phyloP scores from a whole-genome alignment of 768 basidiomycete genomes.

The Termitomyces sp. region DNA sequence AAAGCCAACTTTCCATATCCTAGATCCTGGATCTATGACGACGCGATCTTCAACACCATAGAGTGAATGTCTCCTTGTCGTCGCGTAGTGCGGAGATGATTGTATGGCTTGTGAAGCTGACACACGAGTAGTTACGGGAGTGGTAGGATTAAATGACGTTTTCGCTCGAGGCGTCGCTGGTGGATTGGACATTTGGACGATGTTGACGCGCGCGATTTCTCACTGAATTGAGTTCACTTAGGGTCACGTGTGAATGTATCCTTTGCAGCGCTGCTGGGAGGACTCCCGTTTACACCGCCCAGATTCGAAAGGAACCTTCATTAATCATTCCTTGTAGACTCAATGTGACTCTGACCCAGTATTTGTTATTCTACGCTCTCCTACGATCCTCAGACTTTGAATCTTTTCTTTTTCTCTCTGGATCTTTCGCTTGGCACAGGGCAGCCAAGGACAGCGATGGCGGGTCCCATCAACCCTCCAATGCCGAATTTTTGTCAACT shows the following conservation, averaged over 20 bases:
- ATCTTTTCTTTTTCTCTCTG: not conserved
- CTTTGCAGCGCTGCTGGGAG: too few species aligned
- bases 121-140: constrained; percentile 54
- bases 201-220: not conserved
- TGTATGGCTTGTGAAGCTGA: constrained; percentile 44
- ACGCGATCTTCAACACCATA: constrained; percentile 97
- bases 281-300: too few species aligned
- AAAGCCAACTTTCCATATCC: constrained; percentile 96
- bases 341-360: not conserved
- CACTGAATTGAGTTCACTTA: not conserved
- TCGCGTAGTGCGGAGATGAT: constrained; percentile 78
- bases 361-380: not conserved
- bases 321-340: not conserved
- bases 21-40: constrained; percentile 90
- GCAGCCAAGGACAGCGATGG: too few species aligned
- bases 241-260: not conserved
- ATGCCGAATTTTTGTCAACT: too few species aligned
- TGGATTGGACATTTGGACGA: constrained; percentile 25
- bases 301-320: not conserved
- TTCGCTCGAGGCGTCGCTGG: constrained; percentile 38
- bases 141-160: constrained; percentile 34
- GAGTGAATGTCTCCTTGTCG: constrained; percentile 83
- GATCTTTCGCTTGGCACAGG: too few species aligned
- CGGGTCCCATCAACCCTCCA: too few species aligned
- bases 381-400: not conserved